phyloP scores from a whole-genome alignment of 352 stramenopile genomes.

The Phytophthora pisi region DNA sequence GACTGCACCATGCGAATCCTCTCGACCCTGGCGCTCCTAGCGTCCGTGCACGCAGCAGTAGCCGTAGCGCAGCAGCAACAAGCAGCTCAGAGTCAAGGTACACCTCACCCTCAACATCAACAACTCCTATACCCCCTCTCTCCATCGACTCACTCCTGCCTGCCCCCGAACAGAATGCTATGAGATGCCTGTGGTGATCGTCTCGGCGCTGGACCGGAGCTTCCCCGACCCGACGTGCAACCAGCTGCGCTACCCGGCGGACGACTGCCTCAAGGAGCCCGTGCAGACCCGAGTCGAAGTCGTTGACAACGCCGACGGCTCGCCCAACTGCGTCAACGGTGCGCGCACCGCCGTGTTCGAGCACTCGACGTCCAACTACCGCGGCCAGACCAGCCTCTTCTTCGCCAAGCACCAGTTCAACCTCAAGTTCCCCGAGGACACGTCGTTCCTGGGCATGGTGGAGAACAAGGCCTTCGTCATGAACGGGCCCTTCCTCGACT shows the following conservation, averaged over 20 bases:
- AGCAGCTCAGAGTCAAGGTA: conserved; percentile 14
- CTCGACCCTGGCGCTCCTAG: conserved; percentile 25
- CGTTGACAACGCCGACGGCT: conserved; percentile 61
- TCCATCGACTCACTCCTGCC: background rate
- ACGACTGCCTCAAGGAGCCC: conserved; percentile 67
- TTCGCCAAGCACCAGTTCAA: conserved; percentile 83
- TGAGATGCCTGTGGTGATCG: conserved; percentile 70
- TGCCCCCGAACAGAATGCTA: conserved; percentile 47
- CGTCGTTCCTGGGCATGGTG: conserved; percentile 60
- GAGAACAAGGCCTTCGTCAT: conserved; percentile 74
- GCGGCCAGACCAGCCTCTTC: conserved; percentile 77
- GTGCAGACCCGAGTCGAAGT: conserved; percentile 64
- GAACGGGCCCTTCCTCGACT: conserved; percentile 79
- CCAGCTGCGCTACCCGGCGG: conserved; percentile 65
- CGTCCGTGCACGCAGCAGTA: conserved; percentile 17
- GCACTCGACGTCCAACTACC: conserved; percentile 69
- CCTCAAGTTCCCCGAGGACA: conserved; percentile 59
- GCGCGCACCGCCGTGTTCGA: conserved; percentile 46
- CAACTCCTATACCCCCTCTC: too few relatives aligned
- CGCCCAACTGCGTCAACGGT: conserved; percentile 65
- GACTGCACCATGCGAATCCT: conserved; percentile 21
- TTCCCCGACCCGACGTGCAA: conserved; percentile 80
- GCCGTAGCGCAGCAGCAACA: conserved; percentile 14
- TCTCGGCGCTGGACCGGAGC: conserved; percentile 55
- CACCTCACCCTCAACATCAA: background rate